Base-by-base conservation (phyloP, 305 asterid genomes). In the Solanum hybrid region DNA sequence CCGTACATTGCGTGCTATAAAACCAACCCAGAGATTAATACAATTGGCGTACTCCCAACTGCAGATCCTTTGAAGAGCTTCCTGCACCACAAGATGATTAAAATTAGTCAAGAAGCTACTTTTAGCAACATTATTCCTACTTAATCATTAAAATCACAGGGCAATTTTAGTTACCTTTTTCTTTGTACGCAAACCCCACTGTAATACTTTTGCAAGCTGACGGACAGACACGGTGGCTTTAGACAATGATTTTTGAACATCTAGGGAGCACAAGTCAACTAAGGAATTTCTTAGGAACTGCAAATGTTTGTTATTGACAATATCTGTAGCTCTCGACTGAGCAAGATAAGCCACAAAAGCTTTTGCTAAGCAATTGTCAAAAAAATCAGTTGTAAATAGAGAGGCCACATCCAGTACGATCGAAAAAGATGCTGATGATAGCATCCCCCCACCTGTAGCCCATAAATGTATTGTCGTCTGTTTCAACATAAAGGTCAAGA, bases 391-490 rank as follows among this genome's bases (percentile, higher is more conserved):
- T 75, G 94, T 89, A 91, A 90, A 92, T 89, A 93, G 80, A 81
- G 93, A 90, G 90, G 96, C 94, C 89, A 94, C 92, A 87, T 95
- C 97, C 90, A 93, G 89, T 91, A 93, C 85, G 73, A 97, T 91
- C 72, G 91, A 93, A 92, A 93, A 97, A 89, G 99, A 93, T 89
- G 95, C 93, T 72, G 95, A 92, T 88, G 99, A 95, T 87, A 97
- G 94, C 87, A 79, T 89, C 65, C 93, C 93, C n/a, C 93, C 95
- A 72, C 98, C 94, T 78, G 99, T 95, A 82, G 97, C 97, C 98
- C 99, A 97, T 93, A 97, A 92, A 93, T 93, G 96, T 90, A 97
- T 95, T 78, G 97, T 91, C 78, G 93, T 95, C 99, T 97, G 98
- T 90, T 92, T 83, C 90, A 91, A 89, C 89, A 39, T 79, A 68